phyloP scores from a whole-genome alignment of 2,329 filamentous ascomycete genomes.

The Sporothrix pseudoabietina region DNA sequence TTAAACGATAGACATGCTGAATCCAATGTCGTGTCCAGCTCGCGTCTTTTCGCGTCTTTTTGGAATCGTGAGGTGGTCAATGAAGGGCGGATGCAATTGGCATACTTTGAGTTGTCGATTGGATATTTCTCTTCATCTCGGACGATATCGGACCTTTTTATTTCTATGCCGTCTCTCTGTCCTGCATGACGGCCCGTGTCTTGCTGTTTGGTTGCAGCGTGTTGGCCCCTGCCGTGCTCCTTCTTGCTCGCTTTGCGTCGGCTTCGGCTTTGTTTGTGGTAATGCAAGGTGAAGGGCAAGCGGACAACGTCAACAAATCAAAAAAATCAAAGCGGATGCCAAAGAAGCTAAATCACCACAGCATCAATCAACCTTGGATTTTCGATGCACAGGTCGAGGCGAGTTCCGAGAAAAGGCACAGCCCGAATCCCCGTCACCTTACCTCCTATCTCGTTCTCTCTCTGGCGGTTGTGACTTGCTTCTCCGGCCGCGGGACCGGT shows the following conservation, averaged over 20 bases:
- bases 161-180: not conserved
- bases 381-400: not conserved
- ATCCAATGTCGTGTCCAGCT: constrained; percentile 1
- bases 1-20: too few relatives aligned
- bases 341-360: not conserved
- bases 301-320: not conserved
- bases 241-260: constrained; percentile 13
- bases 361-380: not conserved
- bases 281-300: not conserved
- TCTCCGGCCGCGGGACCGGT: not conserved
- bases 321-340: not conserved
- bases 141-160: constrained; percentile 3
- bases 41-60: constrained; percentile 10
- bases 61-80: not conserved
- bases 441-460: not conserved
- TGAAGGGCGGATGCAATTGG: too few relatives aligned
- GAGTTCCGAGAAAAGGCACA: not conserved
- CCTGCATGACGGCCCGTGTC: constrained; percentile 6
- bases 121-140: not conserved
- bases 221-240: not conserved
- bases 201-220: not conserved
- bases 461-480: not conserved
- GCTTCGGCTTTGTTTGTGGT: not conserved
- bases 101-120: too few relatives aligned
- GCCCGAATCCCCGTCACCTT: not conserved